These are phyloP conservation scores for Pilasporangium apinafurcum DNA, from an alignment of 352 stramenopile species.

Conservation along the genomic window DNA sequence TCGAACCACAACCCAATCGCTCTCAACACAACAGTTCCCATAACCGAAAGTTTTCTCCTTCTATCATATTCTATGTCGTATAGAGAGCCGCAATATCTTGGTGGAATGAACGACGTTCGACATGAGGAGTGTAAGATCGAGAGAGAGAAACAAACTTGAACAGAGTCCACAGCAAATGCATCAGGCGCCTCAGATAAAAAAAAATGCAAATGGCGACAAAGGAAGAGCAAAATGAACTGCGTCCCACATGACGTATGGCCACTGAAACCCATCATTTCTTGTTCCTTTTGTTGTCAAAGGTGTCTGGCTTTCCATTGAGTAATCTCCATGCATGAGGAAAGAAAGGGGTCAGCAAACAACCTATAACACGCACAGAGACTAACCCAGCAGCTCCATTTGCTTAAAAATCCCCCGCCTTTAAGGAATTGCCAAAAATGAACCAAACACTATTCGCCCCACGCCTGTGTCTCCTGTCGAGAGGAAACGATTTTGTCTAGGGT, in stretches of 20 bases:
- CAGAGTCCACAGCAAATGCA: neutral
- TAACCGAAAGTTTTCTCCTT: slow-evolving; percentile 2
- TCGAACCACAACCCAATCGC: slow-evolving; percentile 23
- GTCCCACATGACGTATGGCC: slow-evolving; percentile 5
- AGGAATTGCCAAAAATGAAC: slow-evolving; percentile 1
- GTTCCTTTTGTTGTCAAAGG: slow-evolving; percentile 26
- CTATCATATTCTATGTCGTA: slow-evolving; percentile 13
- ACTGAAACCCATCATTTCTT: slow-evolving; percentile 70
- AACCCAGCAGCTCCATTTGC: slow-evolving; percentile 6
- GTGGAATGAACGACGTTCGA: neutral
- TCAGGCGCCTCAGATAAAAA: slow-evolving; percentile 9
- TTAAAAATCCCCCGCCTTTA: neutral
- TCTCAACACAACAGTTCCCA: slow-evolving; percentile 2
- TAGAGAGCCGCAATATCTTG: slow-evolving; percentile 8
- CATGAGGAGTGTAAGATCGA: neutral
- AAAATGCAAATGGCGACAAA: slow-evolving; percentile 3
- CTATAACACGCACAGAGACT: slow-evolving; percentile 19
- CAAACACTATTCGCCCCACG: slow-evolving; percentile 4
- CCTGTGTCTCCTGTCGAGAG: slow-evolving; percentile 3
- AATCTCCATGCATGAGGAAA: slow-evolving; percentile 31
- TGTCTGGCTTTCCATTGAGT: neutral
- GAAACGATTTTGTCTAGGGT: slow-evolving; percentile 45
- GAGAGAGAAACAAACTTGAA: slow-evolving; percentile 1
- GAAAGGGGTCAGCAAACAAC: slow-evolving; percentile 77
- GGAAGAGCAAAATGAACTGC: slow-evolving; percentile 14